Conservation (phyloP, 768 basidiomycete genomes). For the Dendrothele bispora region DNA sequence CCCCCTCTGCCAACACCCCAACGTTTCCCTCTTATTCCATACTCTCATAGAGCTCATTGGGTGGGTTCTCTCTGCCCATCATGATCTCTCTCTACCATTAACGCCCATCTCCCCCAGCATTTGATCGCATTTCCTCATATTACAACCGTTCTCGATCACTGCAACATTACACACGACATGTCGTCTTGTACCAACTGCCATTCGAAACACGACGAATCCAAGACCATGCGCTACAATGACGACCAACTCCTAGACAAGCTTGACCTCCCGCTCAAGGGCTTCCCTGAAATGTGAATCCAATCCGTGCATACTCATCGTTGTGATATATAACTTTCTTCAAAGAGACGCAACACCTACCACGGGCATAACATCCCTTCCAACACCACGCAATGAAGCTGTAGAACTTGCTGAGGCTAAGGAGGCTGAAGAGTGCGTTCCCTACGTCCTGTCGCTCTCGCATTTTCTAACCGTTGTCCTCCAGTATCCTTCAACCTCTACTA, state of each 20-base stretch:
- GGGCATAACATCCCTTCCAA: constrained; percentile 33
- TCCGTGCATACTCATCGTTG: constrained; percentile 3
- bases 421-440: constrained; percentile 15
- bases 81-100: background rate
- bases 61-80: constrained; percentile 3
- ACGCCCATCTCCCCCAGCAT: no score
- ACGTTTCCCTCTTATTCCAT: constrained; percentile 9
- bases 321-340: constrained; percentile 11
- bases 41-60: no score
- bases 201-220: no score
- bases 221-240: background rate
- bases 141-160: no score
- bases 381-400: constrained; percentile 21
- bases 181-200: no score
- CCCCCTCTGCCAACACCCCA: constrained; percentile 6
- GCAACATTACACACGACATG: no score
- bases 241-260: constrained; percentile 20
- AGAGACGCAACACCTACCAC: constrained; percentile 33
- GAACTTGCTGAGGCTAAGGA: no score
- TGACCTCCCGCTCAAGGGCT: constrained; percentile 18
- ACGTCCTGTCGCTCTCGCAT: no score
- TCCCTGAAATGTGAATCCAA: constrained; percentile 17
- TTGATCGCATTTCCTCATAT: no score
- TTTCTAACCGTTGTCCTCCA: constrained; percentile 17
- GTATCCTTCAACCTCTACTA: constrained; percentile 22